Evolutionary conservation across 2,329 filamentous ascomycete species (phyloP), one percentile per base, ranked within the genome.

Genomic region (Colletotrichum incanum): DNA sequence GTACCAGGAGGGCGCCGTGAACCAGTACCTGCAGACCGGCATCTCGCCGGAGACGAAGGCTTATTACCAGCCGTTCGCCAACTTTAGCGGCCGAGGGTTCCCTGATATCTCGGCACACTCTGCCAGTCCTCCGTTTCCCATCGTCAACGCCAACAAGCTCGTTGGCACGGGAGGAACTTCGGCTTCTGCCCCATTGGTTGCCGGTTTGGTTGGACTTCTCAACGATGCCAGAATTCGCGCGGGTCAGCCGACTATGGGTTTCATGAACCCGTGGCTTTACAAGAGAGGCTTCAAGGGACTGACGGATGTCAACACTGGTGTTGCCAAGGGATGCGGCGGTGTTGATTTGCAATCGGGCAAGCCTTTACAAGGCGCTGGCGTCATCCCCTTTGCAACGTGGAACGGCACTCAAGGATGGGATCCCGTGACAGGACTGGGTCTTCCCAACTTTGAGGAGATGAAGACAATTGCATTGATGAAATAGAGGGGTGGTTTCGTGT

Each of bases 231-330:
- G 91, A 41, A 80, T 93, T 59, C 82, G 86, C 20, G 82, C 83
- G n/a, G 88, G 88, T 1, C 86, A 86, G 77, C 78, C 86, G 8
- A 77, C 83, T 0, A 80, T 92, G 76, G 90, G 90, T 1, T 92
- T 91, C 76, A 79, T 92, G 34, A 92, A 92, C 78, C 89, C 90
- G 1, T 90, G 88, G 86, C 80, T 92, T 20, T 92, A 91, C 75
- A 76, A 78, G 11, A 70, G 76, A 31, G 80, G 79, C 1, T 59
- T 74, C 6, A 43, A 65, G 12, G 82, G 73, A 3, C 81, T 84
- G 26, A 82, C 78, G 5, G 83, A 84, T 77, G 83, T 78, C 50
- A 80, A 76, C 7, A 41, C 26, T 5, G 45, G 76, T n/a, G 69
- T 72, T n/a, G 73, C 77, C 6, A 64, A 69, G 47, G 77, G 77